A percentile compares a stretch with the other conserved stretches of the same genome.
Evolutionary conservation across 2,329 filamentous ascomycete genomes (phyloP).

Genomic region (Paraphoma chrysanthemicola): DNA sequence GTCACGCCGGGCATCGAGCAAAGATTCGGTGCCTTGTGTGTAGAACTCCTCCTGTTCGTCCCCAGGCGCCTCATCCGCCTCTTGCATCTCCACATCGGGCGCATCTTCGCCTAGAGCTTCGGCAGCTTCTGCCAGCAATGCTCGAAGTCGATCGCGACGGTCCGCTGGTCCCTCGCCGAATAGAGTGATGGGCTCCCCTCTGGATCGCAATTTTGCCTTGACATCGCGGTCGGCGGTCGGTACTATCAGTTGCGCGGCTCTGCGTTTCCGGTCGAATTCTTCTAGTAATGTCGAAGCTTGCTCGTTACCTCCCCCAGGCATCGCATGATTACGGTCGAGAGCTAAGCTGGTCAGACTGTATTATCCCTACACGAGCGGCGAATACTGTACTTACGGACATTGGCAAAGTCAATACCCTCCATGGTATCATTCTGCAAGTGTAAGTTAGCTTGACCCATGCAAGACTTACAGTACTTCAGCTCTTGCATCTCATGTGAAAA

Average conservation of each 20-base stretch:
- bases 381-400: slow-evolving; percentile 64
- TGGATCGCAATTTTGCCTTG: slow-evolving; percentile 70
- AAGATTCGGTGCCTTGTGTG: slow-evolving; percentile 76
- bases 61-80: slow-evolving; percentile 64
- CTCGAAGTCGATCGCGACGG: slow-evolving; percentile 83
- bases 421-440: slow-evolving; percentile 58
- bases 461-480: no score
- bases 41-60: slow-evolving; percentile 82
- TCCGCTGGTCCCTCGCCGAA: slow-evolving; percentile 91
- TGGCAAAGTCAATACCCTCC: slow-evolving; percentile 66
- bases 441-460: slow-evolving; percentile 11
- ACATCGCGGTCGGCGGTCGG: slow-evolving; percentile 93
- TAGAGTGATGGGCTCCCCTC: slow-evolving; percentile 92
- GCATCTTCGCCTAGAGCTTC: slow-evolving; percentile 66
- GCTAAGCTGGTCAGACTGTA: slow-evolving; percentile 45
- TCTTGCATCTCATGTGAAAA: no score
- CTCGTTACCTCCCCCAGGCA: slow-evolving; percentile 77
- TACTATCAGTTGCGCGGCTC: slow-evolving; percentile 86
- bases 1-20: slow-evolving; percentile 77
- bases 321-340: slow-evolving; percentile 83
- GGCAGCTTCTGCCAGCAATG: slow-evolving; percentile 76
- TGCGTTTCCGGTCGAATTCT: slow-evolving; percentile 90
- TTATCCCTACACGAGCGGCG: no score
- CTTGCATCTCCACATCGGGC: slow-evolving; percentile 58
- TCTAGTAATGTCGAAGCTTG: slow-evolving; percentile 84